Base-by-base conservation (phyloP, 2,329 filamentous ascomycete species). In the Endoconidiophora polonica region DNA sequence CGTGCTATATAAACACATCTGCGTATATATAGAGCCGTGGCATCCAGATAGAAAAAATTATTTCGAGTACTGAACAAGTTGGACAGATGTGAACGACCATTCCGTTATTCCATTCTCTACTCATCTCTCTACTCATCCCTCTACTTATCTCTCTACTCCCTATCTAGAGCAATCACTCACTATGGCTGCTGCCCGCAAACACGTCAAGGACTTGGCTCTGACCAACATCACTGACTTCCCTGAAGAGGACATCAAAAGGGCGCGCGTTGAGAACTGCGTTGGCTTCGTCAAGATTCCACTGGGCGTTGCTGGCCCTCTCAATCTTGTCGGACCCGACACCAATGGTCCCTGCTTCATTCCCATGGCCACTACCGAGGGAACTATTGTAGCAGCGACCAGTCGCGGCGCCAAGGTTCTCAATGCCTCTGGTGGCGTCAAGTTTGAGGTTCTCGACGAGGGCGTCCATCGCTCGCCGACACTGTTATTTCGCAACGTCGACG, bases 321-420 rank as follows among this genome's bases (percentile, higher is more conserved):
- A 26, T 16, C 39, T 50, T 33, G 14, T n/a, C 16, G 23, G 23
- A 20, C 10, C 22, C 5, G 48, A 33, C 22, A 29, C 16, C n/a
- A 20, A 38, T 14, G 14, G 33, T 4, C 20, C 42, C 22, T 38
- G 20, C 23, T 46, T 36, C 26, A 42, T 43, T n/a, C 22, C 48
- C 22, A 41, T 50, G 42, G 48, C 29, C 43, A 45, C 44, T 10
- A 38, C 24, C 22, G 48, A 50, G 23, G 48, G 48, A 29, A 46
- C 48, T 7, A 10, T 50, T 2, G 44, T 50, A 2, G 48, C 48
- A 3, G 33, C 26, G 4, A 26, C 22, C 12, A 20, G 26, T n/a
- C 48, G 48, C 3, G 48, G 48, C 38, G 48, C 48, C 43, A 50
- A 50, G 33, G 48, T 33, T 24, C 33, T 50, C n/a, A 39, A 37